Evolutionary conservation across 495 filamentous ascomycete species (phyloP), one percentile per base, ranked within the genome.

Genomic region (Cryomyces antarcticus): DNA sequence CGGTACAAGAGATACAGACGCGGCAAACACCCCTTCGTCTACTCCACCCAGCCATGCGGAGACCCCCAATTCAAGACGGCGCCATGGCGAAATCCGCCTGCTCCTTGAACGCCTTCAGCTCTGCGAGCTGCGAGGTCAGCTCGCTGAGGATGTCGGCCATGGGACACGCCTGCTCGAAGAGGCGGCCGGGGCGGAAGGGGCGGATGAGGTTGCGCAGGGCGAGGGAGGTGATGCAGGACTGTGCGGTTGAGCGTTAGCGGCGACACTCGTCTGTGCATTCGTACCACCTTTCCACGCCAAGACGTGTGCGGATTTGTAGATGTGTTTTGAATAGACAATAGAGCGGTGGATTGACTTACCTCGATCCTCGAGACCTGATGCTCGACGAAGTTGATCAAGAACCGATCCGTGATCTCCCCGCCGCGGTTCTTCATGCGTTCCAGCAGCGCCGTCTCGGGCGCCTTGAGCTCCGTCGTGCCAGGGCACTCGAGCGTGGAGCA

Each of bases 311-410:
- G 35, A 38, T 30, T 27, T 13, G 2, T 35, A 7, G 5, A 13
- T 43, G 1, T 40, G 41, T 9, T 9, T 39, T 39, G 29, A n/a
- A 24, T n/a, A 17, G 27, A 38, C 12, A 37, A 17, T 44, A 4
- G 28, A 31, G n/a, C 1, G 6, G 41, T n/a, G 41, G 36, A 45
- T 12, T 7, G 33, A 62, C 80, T 52, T 67, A 89, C 87, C 74
- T 99, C 89, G 54, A 99, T 93, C 45, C 89, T 72, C 45, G 81
- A 83, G 44, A 96, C 78, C 63, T 93, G 83, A 55, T 95, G 87
- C 54, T 93, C 88, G 50, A 96, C 70, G 56, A 96, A 79, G 52
- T 81, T 81, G 35, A 88, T 54, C 52, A 94, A 60, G 53, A 88
- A 83, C 17, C 72, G 67, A 62, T 96, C 89, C 11, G 87, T 81